These are phyloP conservation scores for Cornus kousa DNA, from an alignment of 148 eudicot species.

Conservation along the genomic window DNA sequence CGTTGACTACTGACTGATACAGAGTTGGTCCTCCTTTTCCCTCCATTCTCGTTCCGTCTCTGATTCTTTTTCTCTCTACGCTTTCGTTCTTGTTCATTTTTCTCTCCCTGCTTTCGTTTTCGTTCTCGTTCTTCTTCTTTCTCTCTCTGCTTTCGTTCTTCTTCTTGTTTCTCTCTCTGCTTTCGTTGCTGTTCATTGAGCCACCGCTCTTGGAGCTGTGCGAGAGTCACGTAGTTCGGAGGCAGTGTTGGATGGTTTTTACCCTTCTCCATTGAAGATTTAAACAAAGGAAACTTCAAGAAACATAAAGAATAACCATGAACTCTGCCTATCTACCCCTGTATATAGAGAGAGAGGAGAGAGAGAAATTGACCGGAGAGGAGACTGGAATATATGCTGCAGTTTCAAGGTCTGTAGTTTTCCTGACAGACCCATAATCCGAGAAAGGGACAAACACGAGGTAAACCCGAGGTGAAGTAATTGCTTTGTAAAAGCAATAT, in stretches of 20 bases:
- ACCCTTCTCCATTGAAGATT: neutral
- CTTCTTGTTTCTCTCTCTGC: neutral
- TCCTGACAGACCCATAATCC: too few relatives aligned
- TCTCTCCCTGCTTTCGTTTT: neutral
- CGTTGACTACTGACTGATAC: neutral
- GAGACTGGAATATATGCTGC: neutral
- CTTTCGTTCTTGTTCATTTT: neutral
- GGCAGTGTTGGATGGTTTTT: slow-evolving; percentile 5
- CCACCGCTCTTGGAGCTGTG: slow-evolving; percentile 27
- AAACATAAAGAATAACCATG: too few relatives aligned
- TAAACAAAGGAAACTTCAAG: neutral
- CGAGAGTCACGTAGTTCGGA: slow-evolving; percentile 24
- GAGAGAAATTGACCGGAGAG: neutral
- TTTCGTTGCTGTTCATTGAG: neutral
- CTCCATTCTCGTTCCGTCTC: neutral
- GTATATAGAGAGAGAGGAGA: neutral
- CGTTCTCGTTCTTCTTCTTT: neutral
- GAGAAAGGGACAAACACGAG: too few relatives aligned
- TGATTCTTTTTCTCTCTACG: neutral
- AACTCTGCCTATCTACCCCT: too few relatives aligned
- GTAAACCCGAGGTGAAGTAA: too few relatives aligned
- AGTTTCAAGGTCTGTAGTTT: too few relatives aligned
- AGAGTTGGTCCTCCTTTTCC: neutral
- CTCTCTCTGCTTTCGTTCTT: neutral
- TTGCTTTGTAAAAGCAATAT: too few relatives aligned